A percentile compares a stretch with the other conserved stretches of the same genome.
Conservation (phyloP, 2,329 filamentous ascomycete genomes). For the Phaeoacremonium minimum region DNA sequence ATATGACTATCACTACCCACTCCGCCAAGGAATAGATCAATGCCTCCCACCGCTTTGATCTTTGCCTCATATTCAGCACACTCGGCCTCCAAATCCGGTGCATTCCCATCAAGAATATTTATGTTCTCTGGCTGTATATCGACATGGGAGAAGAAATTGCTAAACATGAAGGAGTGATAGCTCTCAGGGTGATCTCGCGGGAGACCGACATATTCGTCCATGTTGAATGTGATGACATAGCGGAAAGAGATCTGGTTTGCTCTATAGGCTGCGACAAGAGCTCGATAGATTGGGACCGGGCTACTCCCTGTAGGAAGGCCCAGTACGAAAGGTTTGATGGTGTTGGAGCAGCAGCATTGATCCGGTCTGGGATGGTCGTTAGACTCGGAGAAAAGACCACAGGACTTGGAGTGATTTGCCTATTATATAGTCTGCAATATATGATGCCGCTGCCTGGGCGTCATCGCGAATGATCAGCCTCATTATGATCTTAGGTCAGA, state of each 20-base stretch:
- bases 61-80: slow-evolving; percentile 69
- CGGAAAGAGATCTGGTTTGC: slow-evolving; percentile 36
- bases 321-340: slow-evolving; percentile 64
- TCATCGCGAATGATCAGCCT: slow-evolving; percentile 70
- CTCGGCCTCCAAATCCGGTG: slow-evolving; percentile 62
- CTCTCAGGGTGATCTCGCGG: slow-evolving; percentile 70
- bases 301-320: slow-evolving; percentile 71
- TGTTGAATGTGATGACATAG: slow-evolving; percentile 69
- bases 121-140: slow-evolving; percentile 66
- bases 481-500: slow-evolving; percentile 43
- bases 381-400: too few relatives aligned
- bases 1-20: slow-evolving; percentile 77
- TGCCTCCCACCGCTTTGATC: slow-evolving; percentile 64
- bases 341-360: slow-evolving; percentile 63
- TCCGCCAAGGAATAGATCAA: slow-evolving; percentile 73
- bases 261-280: slow-evolving; percentile 60
- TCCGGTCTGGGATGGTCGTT: too few relatives aligned
- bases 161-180: slow-evolving; percentile 82
- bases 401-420: too few relatives aligned
- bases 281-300: slow-evolving; percentile 64
- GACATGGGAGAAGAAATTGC: slow-evolving; percentile 72
- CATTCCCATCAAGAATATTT: slow-evolving; percentile 72
- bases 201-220: slow-evolving; percentile 71
- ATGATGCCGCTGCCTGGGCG: slow-evolving; percentile 56
- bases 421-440: slow-evolving; percentile 71